Evolutionary conservation across 2,329 filamentous ascomycete genomes (phyloP).

Genomic region (Arthrobotrys sinensis): DNA sequence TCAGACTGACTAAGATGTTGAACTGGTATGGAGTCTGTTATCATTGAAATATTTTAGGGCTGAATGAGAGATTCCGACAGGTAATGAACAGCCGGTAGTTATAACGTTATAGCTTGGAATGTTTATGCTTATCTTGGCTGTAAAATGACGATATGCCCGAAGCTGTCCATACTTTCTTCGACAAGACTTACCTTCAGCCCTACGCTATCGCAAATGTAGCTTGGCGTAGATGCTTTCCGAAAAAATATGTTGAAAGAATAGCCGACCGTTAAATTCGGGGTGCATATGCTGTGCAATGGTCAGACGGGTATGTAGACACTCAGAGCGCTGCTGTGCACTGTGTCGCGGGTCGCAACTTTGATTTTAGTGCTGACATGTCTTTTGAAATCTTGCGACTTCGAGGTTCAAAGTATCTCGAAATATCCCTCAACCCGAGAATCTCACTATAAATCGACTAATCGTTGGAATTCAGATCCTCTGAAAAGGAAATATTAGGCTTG

Average conservation of each 20-base stretch:
- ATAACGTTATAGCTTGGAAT: too few relatives aligned
- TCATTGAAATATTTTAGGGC: background rate
- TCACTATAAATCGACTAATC: slow-evolving; percentile 3
- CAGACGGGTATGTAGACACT: slow-evolving; percentile 5
- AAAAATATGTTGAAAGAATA: slow-evolving; percentile 10
- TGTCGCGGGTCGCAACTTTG: slow-evolving; percentile 20
- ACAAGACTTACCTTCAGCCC: background rate
- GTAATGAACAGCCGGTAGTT: background rate
- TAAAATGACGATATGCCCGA: background rate
- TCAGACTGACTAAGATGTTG: slow-evolving; percentile 8
- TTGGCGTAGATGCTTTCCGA: slow-evolving; percentile 3
- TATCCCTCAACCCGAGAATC: background rate
- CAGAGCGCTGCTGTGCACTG: background rate
- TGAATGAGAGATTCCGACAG: background rate
- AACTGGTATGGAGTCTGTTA: background rate
- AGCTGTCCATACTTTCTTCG: background rate
- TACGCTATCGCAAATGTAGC: slow-evolving; percentile 17
- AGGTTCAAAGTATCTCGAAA: slow-evolving; percentile 3
- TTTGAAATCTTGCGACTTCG: background rate
- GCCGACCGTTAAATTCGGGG: slow-evolving; percentile 3
- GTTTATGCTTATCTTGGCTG: background rate
- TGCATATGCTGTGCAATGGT: slow-evolving; percentile 18
- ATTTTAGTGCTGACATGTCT: slow-evolving; percentile 21
- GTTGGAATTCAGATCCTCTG: background rate
- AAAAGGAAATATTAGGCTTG: background rate